Evolutionary conservation across 495 filamentous ascomycete genomes (phyloP).

Genomic region (Talaromyces stipitatus): DNA sequence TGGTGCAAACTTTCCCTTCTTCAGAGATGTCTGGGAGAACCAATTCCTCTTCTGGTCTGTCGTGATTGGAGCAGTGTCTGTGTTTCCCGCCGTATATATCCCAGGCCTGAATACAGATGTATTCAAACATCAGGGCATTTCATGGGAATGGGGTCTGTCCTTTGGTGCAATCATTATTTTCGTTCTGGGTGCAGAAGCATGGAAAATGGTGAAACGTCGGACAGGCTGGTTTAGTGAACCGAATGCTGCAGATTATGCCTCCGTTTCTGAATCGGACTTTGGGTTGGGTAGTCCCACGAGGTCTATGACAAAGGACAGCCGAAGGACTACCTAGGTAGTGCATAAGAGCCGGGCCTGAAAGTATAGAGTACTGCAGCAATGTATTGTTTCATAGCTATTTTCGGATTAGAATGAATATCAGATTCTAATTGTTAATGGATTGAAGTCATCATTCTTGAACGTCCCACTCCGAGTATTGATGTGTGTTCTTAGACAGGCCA

Average conservation of each 20-base stretch:
- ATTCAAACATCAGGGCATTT: slow-evolving; percentile 68
- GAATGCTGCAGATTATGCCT: not conserved
- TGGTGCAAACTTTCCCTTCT: slow-evolving; percentile 38
- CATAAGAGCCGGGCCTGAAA: not conserved
- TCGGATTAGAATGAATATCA: not conserved
- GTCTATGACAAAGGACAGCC: slow-evolving; percentile 1
- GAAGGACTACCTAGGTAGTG: not conserved
- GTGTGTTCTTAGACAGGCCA: not conserved
- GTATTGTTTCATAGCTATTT: not conserved
- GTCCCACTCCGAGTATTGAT: not conserved
- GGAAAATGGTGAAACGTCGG: slow-evolving; percentile 58
- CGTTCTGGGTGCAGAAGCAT: slow-evolving; percentile 54
- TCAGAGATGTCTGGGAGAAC: slow-evolving; percentile 62
- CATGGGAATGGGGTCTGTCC: slow-evolving; percentile 65
- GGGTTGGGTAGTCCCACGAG: not conserved
- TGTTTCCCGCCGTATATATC: slow-evolving; percentile 70
- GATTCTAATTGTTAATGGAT: not conserved
- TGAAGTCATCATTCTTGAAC: not conserved
- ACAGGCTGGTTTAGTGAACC: slow-evolving; percentile 3
- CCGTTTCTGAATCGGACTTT: slow-evolving; percentile 1
- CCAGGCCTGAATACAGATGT: slow-evolving; percentile 59
- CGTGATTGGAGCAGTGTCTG: slow-evolving; percentile 53
- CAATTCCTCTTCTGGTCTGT: slow-evolving; percentile 70
- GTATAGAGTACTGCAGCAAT: not conserved
- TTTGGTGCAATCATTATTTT: slow-evolving; percentile 54